phyloP scores from a whole-genome alignment of 2,329 filamentous ascomycete genomes.

The Botrytis elliptica region DNA sequence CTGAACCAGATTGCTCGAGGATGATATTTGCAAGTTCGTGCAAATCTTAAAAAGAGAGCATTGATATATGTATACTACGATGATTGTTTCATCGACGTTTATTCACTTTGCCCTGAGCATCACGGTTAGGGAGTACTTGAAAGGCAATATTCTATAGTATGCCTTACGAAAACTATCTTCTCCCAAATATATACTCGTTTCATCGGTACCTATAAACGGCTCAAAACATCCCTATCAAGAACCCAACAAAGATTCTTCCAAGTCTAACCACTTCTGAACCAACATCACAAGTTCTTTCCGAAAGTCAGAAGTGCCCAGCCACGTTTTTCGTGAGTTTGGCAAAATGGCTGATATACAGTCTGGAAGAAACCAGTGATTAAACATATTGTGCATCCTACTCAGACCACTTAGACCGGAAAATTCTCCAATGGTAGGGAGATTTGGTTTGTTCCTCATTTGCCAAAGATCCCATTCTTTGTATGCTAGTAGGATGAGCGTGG shows the following conservation, averaged over 20 bases:
- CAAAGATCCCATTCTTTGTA: conserved; percentile 5
- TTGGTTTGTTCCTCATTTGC: neutral
- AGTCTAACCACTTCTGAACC: conserved; percentile 16
- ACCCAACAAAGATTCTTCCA: conserved; percentile 5
- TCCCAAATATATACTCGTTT: neutral
- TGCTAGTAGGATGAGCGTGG: neutral
- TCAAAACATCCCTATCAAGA: neutral
- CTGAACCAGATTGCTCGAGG: neutral
- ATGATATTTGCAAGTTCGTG: neutral
- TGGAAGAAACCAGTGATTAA: conserved; percentile 4
- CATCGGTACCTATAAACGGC: neutral
- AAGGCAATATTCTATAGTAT: neutral
- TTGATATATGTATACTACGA: neutral
- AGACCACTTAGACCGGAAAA: neutral
- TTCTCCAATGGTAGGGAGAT: neutral
- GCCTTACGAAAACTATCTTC: neutral
- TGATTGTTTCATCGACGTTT: neutral
- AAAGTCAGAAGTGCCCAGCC: neutral
- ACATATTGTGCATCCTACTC: neutral
- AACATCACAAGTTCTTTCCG: neutral
- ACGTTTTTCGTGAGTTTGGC: conserved; percentile 5
- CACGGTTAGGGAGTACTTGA: neutral
- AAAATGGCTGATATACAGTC: neutral
- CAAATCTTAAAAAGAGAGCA: neutral
- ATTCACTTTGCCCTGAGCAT: neutral